Evolutionary conservation across 495 filamentous ascomycete genomes (phyloP), one percentile per base, ranked within the genome.

Genomic region (Sabuloglossum arenarium): DNA sequence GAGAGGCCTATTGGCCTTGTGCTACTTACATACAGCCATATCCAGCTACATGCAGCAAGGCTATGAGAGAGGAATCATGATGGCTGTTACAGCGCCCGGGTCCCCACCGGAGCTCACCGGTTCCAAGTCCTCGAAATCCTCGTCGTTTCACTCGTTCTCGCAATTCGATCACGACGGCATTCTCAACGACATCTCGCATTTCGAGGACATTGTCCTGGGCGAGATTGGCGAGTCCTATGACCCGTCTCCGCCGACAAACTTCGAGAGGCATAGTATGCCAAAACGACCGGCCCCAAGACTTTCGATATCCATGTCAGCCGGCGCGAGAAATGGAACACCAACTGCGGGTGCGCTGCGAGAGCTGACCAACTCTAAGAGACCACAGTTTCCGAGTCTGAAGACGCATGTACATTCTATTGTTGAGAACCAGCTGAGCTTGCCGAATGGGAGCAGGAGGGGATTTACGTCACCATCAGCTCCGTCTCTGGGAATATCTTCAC

Each of bases 71-170:
- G 54, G 24, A 2, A 28, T 47, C 2, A 53, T 56, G 54, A 56
- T 31, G 34, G 19, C 30, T 37, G 63, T 65, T 54, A 71, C 72
- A 30, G 73, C 76, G 61, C 86, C 86, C 42, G 80, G 78, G 63
- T 91, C 86, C 58, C 86, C 87, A 42, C 88, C 88, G 59, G 85
- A 85, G 58, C 75, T 94, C 64, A 86, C 82, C 59, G 77, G 79
- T 51, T 93, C 87, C 45, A 90, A 86, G 64, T 91, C 86, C 56
- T 93, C 86, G 56, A 91, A 93, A 65, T 86, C 83, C 32, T 91
- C 86, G 16, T 91, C 88, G n/a, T 81, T 88, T 58, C 81, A 80
- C 60, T 93, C 85, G 16, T 85, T 83, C 14, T 79, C 84, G 28
- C 77, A 79, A 46, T 82, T 82, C 43, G 84, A 81, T 60, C 75